Evolutionary conservation across 176 grass and related monocot genomes (phyloP).

Genomic region (Avena insularis): DNA sequence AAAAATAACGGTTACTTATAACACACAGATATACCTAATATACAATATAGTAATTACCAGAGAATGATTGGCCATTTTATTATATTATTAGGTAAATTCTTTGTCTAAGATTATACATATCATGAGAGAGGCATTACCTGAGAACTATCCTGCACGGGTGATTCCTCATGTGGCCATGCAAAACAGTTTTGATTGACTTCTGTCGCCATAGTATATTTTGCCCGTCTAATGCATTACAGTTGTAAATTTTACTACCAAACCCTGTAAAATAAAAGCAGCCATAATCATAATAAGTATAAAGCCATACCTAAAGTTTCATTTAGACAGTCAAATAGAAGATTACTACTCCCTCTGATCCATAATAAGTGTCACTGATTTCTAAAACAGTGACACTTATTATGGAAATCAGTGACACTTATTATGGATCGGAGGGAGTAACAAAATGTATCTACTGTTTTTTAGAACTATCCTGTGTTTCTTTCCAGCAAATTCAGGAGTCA

Average conservation of each 20-base stretch:
- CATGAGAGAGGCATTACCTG: constrained; percentile 56
- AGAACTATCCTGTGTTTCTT: neutral
- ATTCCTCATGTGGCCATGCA: constrained; percentile 83
- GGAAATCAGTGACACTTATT: too few relatives aligned
- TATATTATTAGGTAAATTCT: neutral
- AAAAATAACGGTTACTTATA: neutral
- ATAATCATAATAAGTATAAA: constrained; percentile 35
- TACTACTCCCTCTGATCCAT: neutral
- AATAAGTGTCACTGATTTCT: too few relatives aligned
- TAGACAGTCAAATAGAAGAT: constrained; percentile 9
- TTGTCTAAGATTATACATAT: neutral
- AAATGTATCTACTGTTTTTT: neutral
- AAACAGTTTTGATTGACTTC: constrained; percentile 89
- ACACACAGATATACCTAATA: neutral
- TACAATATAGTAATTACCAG: neutral
- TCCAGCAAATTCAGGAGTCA: neutral
- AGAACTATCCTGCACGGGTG: constrained; percentile 63
- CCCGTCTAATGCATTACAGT: constrained; percentile 38
- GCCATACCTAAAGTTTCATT: neutral
- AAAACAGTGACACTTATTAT: too few relatives aligned
- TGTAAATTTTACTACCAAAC: constrained; percentile 6
- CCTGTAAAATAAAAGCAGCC: constrained; percentile 45
- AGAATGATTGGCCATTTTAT: constrained; percentile 6
- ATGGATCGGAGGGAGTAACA: neutral
- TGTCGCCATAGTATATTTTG: constrained; percentile 66